A percentile compares a stretch with the other conserved stretches of the same genome.
Conservation (phyloP, 2,329 filamentous ascomycete genomes). For the Fusarium sp. region DNA sequence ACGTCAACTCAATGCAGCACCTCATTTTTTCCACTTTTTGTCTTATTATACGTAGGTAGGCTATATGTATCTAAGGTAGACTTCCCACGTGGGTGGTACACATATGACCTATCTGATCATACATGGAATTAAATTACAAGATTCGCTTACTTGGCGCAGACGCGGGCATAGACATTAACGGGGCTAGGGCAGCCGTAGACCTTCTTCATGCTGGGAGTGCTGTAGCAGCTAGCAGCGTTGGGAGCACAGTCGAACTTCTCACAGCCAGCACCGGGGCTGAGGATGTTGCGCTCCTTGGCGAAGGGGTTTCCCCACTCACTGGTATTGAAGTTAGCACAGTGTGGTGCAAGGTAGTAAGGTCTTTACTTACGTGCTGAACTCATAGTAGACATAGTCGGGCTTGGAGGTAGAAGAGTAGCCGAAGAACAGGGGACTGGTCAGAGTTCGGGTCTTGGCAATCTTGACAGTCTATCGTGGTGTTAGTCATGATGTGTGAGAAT, state of each 20-base stretch:
- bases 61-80: not conserved
- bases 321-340: not conserved
- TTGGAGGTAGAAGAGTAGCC: conserved; percentile 54
- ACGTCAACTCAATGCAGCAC: not conserved
- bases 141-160: conserved; percentile 43
- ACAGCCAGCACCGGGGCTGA: conserved; percentile 53
- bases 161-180: conserved; percentile 48
- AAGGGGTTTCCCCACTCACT: conserved; percentile 53
- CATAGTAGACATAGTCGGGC: conserved; percentile 55
- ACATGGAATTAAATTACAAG: not conserved
- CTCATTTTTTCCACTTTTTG: not conserved
- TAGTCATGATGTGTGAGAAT: not conserved
- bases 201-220: conserved; percentile 51
- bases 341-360: not conserved
- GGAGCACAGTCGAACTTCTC: conserved; percentile 53
- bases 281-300: conserved; percentile 48
- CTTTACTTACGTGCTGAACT: conserved; percentile 50
- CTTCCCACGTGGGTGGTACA: not conserved
- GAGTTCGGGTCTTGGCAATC: conserved; percentile 52
- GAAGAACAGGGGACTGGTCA: conserved; percentile 54
- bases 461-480: conserved; percentile 51
- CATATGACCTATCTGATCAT: not conserved
- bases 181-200: conserved; percentile 56
- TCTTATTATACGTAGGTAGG: not conserved
- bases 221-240: conserved; percentile 53